A percentile compares a stretch with the other conserved stretches of the same genome.
phyloP scores from a whole-genome alignment of 345 rosid species.

The Sisymbrium altissimum region DNA sequence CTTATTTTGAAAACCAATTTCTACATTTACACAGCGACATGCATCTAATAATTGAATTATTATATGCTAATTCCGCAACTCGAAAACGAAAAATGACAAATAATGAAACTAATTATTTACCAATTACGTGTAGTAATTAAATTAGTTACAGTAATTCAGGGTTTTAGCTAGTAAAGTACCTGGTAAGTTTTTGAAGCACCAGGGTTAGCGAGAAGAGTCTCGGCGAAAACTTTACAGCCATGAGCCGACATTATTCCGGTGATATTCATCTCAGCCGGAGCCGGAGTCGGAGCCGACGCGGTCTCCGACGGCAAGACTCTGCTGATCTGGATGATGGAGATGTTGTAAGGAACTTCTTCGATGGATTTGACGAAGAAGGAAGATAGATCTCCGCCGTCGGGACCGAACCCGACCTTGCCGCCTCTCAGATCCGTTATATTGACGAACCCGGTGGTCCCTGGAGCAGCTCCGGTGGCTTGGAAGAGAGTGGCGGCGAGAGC shows the following conservation, averaged over 20 bases:
- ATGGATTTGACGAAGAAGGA: slow-evolving; percentile 60
- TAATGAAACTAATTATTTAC: background rate
- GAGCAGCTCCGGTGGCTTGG: slow-evolving; percentile 88
- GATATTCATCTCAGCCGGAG: slow-evolving; percentile 59
- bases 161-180: slow-evolving; percentile 43
- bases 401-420: slow-evolving; percentile 83
- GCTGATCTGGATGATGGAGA: slow-evolving; percentile 89
- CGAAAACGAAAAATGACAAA: background rate
- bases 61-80: background rate
- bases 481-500: slow-evolving; percentile 91
- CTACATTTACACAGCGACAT: slow-evolving; percentile 1
- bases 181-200: slow-evolving; percentile 62
- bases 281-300: slow-evolving; percentile 86
- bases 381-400: slow-evolving; percentile 54
- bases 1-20: background rate
- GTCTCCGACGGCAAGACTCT: slow-evolving; percentile 59
- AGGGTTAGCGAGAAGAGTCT: slow-evolving; percentile 51
- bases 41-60: background rate
- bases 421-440: slow-evolving; percentile 80
- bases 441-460: slow-evolving; percentile 80
- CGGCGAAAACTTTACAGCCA: slow-evolving; percentile 89
- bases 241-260: slow-evolving; percentile 84
- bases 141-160: background rate
- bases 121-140: background rate
- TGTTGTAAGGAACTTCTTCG: slow-evolving; percentile 85